Percentiles rank a stretch among this genome's conserved stretches.
Evolutionary conservation across 148 eudicot species (phyloP).

Genomic region (Rhododendron williamsianum): DNA sequence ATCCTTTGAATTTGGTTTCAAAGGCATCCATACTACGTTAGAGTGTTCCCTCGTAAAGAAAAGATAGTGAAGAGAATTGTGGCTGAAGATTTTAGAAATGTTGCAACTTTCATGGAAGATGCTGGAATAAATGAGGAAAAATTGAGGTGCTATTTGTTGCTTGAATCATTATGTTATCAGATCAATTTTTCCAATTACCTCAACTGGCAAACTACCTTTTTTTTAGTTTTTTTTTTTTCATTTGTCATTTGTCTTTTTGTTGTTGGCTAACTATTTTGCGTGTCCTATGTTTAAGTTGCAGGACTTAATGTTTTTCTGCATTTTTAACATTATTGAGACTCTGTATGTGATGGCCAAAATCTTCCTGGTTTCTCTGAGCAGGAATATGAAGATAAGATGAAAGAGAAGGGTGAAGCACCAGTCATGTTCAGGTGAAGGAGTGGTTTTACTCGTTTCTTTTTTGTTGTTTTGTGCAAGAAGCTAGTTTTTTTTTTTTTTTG

Average conservation of each 20-base stretch:
- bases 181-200: background rate
- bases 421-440: constrained; percentile 86
- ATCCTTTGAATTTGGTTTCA: background rate
- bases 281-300: background rate
- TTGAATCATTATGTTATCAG: background rate
- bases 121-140: background rate
- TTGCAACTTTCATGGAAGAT: background rate
- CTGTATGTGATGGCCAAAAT: constrained; percentile 12
- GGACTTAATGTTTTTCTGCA: background rate
- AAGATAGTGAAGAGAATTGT: background rate
- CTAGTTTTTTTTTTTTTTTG: background rate
- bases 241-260: background rate
- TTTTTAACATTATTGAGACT: constrained; percentile 1
- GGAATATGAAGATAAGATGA: constrained; percentile 93
- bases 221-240: background rate
- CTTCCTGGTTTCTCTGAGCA: constrained; percentile 22
- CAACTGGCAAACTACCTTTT: background rate
- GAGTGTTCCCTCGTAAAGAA: background rate
- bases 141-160: background rate
- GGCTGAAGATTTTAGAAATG: background rate
- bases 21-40: background rate
- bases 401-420: constrained; percentile 93
- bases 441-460: background rate
- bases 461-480: constrained; percentile 3
- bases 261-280: background rate